Evolutionary conservation across 257 asterid species (phyloP), one percentile per base, ranked within the genome.

Genomic region (Handroanthus guayacan): DNA sequence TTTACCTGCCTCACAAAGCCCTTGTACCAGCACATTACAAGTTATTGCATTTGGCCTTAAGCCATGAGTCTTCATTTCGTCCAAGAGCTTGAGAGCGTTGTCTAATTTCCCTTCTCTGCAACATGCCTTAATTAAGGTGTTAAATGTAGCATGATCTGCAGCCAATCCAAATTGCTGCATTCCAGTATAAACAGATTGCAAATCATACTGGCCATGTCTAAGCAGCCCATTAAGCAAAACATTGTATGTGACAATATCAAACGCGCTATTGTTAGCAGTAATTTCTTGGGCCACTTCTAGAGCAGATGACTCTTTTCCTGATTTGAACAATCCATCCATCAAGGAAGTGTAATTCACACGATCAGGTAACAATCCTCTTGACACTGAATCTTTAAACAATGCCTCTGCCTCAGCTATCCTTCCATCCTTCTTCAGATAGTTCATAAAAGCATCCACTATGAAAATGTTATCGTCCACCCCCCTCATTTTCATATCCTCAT

Each of bases 311-410:
- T 71, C 88, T 80, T 85, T 87, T 67, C 97, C 97, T 47, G 91
- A 82, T 87, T 95, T 92, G 83, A 95, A 95, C 71, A 92, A 80
- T 37, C 85, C 95, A 80, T 92, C 98, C 92, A 95, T 91, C 75
- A 95, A 75, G 36, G 94, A 84, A 5, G 99, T 92, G 83, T 89
- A 91, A 74, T 86, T 95, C 44, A 92, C 96, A 81, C 70, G 83
- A 84, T 92, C 99, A 44, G 92, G 95, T 64, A 69, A 51, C 83
- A 86, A 80, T 67, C 97, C 97, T 52, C 83, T 82, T 6, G 89
- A 86, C 62, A 75, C 54, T 55, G 78, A 83, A 78, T 86, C 84
- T 65, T 77, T 75, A 75, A 88, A 87, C 72, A 95, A 70, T 45
- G 84, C 78, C 78, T 83, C 90, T 6, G 94, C 97, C 80, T 91